phyloP scores from a whole-genome alignment of 2,329 filamentous ascomycete species.

The Ophiosphaerella korrae region DNA sequence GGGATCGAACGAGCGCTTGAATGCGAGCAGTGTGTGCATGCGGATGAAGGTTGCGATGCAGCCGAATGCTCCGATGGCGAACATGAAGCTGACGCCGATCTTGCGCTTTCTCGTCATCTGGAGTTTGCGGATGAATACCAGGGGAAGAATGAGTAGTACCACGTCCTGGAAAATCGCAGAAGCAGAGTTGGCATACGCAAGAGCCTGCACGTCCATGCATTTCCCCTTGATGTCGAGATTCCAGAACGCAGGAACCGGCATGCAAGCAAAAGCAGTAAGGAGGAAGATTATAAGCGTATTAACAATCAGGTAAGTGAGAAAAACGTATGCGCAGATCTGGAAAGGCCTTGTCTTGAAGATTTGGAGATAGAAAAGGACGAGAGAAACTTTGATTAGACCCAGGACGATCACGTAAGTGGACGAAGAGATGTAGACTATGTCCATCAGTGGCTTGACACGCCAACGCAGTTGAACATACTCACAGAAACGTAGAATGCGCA shows the following conservation, averaged over 20 bases:
- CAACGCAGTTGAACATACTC: neutral
- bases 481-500: constrained; percentile 21
- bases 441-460: neutral
- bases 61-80: constrained; percentile 26
- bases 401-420: constrained; percentile 23
- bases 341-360: constrained; percentile 27
- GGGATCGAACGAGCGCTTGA: constrained; percentile 26
- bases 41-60: constrained; percentile 20
- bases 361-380: constrained; percentile 31
- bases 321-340: constrained; percentile 13
- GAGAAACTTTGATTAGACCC: constrained; percentile 24
- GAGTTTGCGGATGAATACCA: constrained; percentile 19
- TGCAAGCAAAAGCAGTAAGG: constrained; percentile 27
- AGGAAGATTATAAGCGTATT: constrained; percentile 20
- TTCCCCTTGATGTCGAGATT: constrained; percentile 27
- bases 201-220: constrained; percentile 24
- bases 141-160: constrained; percentile 28
- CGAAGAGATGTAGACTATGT: constrained; percentile 24
- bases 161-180: constrained; percentile 26
- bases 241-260: constrained; percentile 27
- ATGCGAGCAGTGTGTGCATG: constrained; percentile 21
- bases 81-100: constrained; percentile 27
- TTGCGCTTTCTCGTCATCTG: constrained; percentile 24
- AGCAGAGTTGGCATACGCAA: constrained; percentile 26
- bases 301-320: constrained; percentile 18